Percentiles rank a stretch among this genome's conserved stretches.
phyloP scores from a whole-genome alignment of 441 rosid genomes.

The Eruca vesicaria region DNA sequence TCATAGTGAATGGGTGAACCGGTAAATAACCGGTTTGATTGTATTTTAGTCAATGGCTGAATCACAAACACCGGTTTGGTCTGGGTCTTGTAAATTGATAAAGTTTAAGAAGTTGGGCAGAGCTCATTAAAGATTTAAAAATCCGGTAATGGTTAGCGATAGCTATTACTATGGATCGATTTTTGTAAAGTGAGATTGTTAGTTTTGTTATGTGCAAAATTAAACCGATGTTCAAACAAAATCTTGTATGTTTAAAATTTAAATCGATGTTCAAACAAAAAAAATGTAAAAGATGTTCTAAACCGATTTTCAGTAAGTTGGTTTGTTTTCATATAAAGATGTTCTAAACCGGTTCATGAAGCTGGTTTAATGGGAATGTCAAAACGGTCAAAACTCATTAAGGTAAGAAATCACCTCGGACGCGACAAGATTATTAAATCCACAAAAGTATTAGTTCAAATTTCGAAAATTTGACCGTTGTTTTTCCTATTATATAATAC shows the following conservation, averaged over 20 bases:
- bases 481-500: not conserved
- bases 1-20: conserved; percentile 47
- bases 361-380: not conserved
- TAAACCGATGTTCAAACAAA: no score
- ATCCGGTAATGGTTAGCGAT: not conserved
- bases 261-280: not conserved
- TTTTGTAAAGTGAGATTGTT: not conserved
- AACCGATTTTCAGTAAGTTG: not conserved
- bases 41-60: conserved; percentile 3
- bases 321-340: not conserved
- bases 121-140: not conserved
- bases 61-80: conserved; percentile 15
- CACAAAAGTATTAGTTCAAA: not conserved
- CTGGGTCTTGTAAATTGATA: conserved; percentile 15
- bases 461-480: conserved; percentile 9
- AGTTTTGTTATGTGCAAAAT: not conserved
- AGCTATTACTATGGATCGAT: not conserved
- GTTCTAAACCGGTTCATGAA: not conserved
- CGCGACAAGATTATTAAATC: conserved; percentile 1
- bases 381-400: not conserved
- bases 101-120: conserved; percentile 2
- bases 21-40: conserved; percentile 6
- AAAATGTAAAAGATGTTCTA: not conserved
- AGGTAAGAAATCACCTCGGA: not conserved
- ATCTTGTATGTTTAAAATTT: not conserved